Base-by-base conservation (phyloP, 257 asterid species). In the Primulina eburnea region DNA sequence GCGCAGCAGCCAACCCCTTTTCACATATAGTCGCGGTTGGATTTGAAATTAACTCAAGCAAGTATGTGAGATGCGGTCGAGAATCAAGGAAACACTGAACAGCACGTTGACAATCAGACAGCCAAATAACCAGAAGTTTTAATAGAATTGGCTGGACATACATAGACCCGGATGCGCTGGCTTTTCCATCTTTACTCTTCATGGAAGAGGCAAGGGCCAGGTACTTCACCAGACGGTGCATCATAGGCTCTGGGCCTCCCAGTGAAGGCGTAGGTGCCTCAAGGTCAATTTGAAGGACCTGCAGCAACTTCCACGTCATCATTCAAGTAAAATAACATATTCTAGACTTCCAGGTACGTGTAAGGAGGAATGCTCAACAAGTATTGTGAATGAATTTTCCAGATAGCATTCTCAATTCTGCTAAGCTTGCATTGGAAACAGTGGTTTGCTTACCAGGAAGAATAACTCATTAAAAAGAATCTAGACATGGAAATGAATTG, bases 221-320 rank as follows among this genome's bases (percentile, higher is more conserved):
- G 81, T 90, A 90, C 84, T 89, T 90, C 83, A 90, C 88, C 91
- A 90, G 82, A 43, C 95, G 92, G 79, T 93, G 96, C 84, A 93
- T 78, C 75, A 90, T 76, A 33, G 96, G 96, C 82, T 93, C 99
- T 24, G 92, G 80, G 43, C 91, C 90, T 79, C 88, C 95, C 66
- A 90, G 69, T 70, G 91, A 60, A 33, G 86, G 86, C 20, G 70
- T 69, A 40, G 94, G 90, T 18, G 91, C 88, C 78, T 90, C 97
- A 53, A 93, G 87, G 71, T 90, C 88, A 72, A 93, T 84, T 77
- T 79, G 72, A 61, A 89, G 87, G 78, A 90, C 91, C 99, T 93
- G 90, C 75, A 84, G 79, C 33, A 81, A 74, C 21, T 65, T 57
- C 47, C 32, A 74, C 60, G 69, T 71, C 75, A 71, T 35, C 50